Base-by-base conservation (phyloP, 768 basidiomycete genomes). In the Lactifluus piperatus region DNA sequence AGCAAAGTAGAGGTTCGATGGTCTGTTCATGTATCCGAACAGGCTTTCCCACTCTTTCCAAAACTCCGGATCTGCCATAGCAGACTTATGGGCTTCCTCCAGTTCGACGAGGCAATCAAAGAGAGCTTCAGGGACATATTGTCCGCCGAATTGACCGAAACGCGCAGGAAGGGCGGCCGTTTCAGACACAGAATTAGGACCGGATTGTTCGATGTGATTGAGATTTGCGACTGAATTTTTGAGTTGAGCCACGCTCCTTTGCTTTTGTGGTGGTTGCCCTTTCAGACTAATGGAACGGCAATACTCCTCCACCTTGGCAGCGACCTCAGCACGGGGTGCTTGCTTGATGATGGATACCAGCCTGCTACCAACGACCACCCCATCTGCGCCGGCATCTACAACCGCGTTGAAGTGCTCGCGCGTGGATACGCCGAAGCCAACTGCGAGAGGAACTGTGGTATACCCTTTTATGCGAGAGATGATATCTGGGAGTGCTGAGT, bases 41-140 rank as follows among this genome's bases (percentile, higher is more conserved):
- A 89, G 80, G 66, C 86, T 80, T 69, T 83, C 80, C 72, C 91
- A 91, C 74, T 98, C 95, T 70, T 89, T 84, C 87, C 88, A 88
- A 72, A 99, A 98, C 67, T 79, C 79, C 0, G 94, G 93, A 71
- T 98, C 95, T 10, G 78, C 81, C 68, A 90, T 79, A 10, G 97
- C 97, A 50, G 80, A 74, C 67, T 88, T 87, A 72, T 98, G 95
- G 39, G 91, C 94, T 54, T 83, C 84, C 72, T 98, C 89, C 32
- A 99, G 78, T 75, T 99, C 94, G 20, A 81, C 75, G 43, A 98
- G 77, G 66, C 90, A 92, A 68, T 94, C 97, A 65, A 94, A 87
- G n/a, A 98, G 77, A 14, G 93, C 85, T 72, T 98, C 97, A 0
- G 97, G 94, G 5, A 97, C 97, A 74, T 94, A 99, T 67, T 97